Evolutionary conservation across 768 basidiomycete genomes (phyloP), one percentile per base, ranked within the genome.

Genomic region (Auriscalpium vulgare): DNA sequence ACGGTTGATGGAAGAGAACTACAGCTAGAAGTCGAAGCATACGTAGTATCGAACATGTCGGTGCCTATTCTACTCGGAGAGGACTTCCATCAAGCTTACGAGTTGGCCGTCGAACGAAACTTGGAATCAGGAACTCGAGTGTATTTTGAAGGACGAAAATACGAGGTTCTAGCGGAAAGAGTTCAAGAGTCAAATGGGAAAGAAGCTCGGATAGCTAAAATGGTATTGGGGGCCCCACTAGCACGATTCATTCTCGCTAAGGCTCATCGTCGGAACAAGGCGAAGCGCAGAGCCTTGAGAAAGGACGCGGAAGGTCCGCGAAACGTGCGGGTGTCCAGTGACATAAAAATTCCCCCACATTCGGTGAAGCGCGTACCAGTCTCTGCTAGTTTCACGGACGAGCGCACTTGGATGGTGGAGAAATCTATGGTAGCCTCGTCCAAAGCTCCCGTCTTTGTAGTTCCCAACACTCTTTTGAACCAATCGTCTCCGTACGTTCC

Each of bases 11-110:
- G 55, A 13, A 67, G 70, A 3, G 55, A 57, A 0, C 64, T 73
- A 1, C 55, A 61, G 47, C 36, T 72, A 3, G 57, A 19, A 4
- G 56, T 60, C 2, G 61, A 62, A 37, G 61, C 61, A 0, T 62
- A 62, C 37, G 60, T 63, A 3, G 64, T 65, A 13, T 57, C 55
- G 56, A 59, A 59, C 13, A 65, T 65, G 64, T 50, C 63, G 13
- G 56, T 62, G 1, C 61, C 63, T 0, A 54, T 65, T 16, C 49
- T 65, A 4, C 47, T 66, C 3, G 65, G 62, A 23, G 61, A 66
- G 38, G 64, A 65, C 43, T 65, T 63, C 48, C 55, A 68, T 3
- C 69, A 71, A 56, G 67, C 70, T 37, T 73, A 71, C 37, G 62
- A 58, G 1, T 50, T 73, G 4, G 70, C 71, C 0, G 43, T 71